These are phyloP conservation scores for Huntiella savannae DNA, from an alignment of 2,329 filamentous ascomycete species.

Conservation along the genomic window DNA sequence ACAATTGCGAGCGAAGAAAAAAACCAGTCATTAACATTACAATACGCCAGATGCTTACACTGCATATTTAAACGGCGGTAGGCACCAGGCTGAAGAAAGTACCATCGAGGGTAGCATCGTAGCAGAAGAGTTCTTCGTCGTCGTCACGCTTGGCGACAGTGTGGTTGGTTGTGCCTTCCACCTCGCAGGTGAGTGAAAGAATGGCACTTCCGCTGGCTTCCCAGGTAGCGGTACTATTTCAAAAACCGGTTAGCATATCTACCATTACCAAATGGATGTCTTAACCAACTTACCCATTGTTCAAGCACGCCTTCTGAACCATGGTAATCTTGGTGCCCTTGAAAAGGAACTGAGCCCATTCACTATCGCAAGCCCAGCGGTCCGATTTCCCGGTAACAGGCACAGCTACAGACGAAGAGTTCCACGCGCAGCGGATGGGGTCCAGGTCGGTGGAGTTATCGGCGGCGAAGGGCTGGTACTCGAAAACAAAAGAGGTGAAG, in stretches of 20 bases:
- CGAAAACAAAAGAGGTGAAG: constrained; percentile 22
- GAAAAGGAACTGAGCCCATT: constrained; percentile 26
- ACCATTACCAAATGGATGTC: not conserved
- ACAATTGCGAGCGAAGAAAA: no score
- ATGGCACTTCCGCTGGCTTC: constrained; percentile 12
- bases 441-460: constrained; percentile 18
- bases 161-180: not conserved
- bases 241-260: not conserved
- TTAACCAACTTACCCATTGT: constrained; percentile 18
- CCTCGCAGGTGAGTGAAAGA: constrained; percentile 10
- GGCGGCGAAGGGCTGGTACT: constrained; percentile 16
- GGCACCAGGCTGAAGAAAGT: constrained; percentile 8
- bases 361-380: constrained; percentile 26
- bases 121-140: not conserved
- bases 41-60: no score
- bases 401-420: constrained; percentile 23
- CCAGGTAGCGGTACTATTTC: constrained; percentile 10
- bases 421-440: constrained; percentile 24
- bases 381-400: constrained; percentile 17
- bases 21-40: no score
- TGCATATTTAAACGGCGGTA: no score
- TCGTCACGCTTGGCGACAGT: not conserved
- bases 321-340: constrained; percentile 20
- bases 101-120: not conserved
- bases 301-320: constrained; percentile 26